Percentiles rank a stretch among this genome's conserved stretches.
Conservation (phyloP, 1,284 basidiomycete genomes). For the Cryptococcus neoformans region DNA sequence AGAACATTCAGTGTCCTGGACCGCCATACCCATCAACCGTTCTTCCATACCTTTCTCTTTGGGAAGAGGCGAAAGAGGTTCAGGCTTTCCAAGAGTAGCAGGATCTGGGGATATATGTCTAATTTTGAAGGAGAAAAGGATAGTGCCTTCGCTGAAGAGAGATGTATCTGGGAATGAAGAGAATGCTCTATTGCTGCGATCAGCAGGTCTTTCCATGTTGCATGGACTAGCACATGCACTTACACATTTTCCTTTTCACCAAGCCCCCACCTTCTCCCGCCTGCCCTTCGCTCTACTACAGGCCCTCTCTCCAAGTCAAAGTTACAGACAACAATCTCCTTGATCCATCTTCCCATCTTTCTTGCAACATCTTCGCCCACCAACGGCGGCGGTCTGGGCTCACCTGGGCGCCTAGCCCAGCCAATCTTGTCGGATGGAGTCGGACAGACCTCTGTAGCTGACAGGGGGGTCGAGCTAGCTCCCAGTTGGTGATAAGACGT, state of each 20-base stretch:
- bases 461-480: slow-evolving; percentile 4
- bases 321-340: slow-evolving; percentile 75
- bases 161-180: slow-evolving; percentile 90
- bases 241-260: slow-evolving; percentile 80
- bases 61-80: slow-evolving; percentile 43
- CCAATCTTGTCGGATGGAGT: slow-evolving; percentile 27
- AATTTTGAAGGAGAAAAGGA: slow-evolving; percentile 51
- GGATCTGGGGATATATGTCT: slow-evolving; percentile 55
- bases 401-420: slow-evolving; percentile 29
- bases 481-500: not conserved
- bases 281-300: slow-evolving; percentile 66
- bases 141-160: slow-evolving; percentile 61
- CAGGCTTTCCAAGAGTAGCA: slow-evolving; percentile 26
- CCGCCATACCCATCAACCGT: slow-evolving; percentile 5
- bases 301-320: slow-evolving; percentile 88
- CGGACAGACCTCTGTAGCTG: slow-evolving; percentile 8
- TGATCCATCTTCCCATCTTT: slow-evolving; percentile 69
- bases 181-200: slow-evolving; percentile 66
- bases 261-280: slow-evolving; percentile 62
- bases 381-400: slow-evolving; percentile 38
- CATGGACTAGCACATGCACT: slow-evolving; percentile 37
- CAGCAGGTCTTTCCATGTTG: not conserved
- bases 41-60: slow-evolving; percentile 14
- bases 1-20: slow-evolving; percentile 6
- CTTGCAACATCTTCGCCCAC: slow-evolving; percentile 55